These are phyloP conservation scores for Rhododendron ovatum DNA, from an alignment of 148 eudicot genomes.

Conservation along the genomic window DNA sequence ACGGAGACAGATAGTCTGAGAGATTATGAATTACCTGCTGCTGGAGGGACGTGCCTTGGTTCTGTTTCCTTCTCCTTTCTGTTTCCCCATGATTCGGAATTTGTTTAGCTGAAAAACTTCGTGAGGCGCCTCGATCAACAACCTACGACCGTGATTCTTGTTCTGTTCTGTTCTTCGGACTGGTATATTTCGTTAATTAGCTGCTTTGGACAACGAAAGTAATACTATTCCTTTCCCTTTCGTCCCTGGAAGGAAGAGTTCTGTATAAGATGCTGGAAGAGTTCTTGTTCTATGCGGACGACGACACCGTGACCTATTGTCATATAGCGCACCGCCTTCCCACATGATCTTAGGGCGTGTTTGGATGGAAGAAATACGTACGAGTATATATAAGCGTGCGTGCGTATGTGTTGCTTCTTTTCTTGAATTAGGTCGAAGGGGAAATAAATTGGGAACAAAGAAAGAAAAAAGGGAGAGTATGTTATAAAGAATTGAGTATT, in stretches of 20 bases:
- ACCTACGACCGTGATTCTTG: background rate
- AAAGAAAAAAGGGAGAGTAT: background rate
- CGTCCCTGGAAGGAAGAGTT: background rate
- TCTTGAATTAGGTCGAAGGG: background rate
- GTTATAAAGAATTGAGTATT: background rate
- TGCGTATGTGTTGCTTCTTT: too few relatives aligned
- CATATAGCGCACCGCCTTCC: background rate
- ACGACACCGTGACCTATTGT: background rate
- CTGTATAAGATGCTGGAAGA: background rate
- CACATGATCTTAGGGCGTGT: background rate
- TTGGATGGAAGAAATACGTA: background rate
- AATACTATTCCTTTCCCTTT: background rate
- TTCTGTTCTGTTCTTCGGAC: background rate
- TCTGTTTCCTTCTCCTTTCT: constrained; percentile 80
- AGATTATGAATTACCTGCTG: constrained; percentile 53
- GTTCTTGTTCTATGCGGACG: background rate
- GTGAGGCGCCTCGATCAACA: background rate
- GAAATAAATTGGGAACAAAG: background rate
- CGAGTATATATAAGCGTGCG: too few relatives aligned
- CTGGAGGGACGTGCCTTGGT: constrained; percentile 92
- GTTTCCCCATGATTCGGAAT: constrained; percentile 56
- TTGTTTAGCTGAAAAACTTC: background rate
- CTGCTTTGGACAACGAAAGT: background rate
- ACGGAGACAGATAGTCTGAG: background rate
- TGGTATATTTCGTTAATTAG: background rate